Evolutionary conservation across 2,329 filamentous ascomycete species (phyloP).

Genomic region (Pestalotiopsis sp.): DNA sequence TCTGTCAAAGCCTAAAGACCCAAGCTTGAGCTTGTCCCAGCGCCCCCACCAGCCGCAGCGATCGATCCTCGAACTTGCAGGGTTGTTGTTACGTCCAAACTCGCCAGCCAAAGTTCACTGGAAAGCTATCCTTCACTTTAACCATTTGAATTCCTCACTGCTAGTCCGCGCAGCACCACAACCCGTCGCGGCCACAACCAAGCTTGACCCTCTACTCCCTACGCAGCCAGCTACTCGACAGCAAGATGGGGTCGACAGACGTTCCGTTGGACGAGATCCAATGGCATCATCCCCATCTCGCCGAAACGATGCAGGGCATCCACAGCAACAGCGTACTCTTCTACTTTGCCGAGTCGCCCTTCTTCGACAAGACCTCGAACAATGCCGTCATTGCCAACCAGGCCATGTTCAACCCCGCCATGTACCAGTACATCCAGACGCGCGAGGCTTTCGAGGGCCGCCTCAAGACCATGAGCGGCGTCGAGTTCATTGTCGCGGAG

Average conservation of each 20-base stretch:
- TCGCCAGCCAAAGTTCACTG: not conserved
- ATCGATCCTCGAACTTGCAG: not conserved
- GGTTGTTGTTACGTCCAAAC: not conserved
- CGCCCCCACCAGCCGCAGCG: not conserved
- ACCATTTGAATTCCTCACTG: not conserved
- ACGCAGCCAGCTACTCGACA: not conserved
- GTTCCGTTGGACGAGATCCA: constrained; percentile 66
- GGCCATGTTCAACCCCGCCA: constrained; percentile 61
- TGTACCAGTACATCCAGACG: constrained; percentile 60
- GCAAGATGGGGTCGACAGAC: constrained; percentile 22
- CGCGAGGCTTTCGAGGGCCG: constrained; percentile 66
- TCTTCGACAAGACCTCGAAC: constrained; percentile 69
- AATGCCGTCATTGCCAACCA: constrained; percentile 66
- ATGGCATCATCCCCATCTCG: constrained; percentile 58
- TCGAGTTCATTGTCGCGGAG: constrained; percentile 69
- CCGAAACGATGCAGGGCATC: constrained; percentile 57
- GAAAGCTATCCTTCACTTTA: not conserved
- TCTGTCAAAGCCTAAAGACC: not conserved
- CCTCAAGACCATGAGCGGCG: constrained; percentile 64
- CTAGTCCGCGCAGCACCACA: not conserved
- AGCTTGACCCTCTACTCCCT: not conserved
- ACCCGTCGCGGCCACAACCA: not conserved
- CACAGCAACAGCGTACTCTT: constrained; percentile 68
- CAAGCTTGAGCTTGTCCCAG: not conserved
- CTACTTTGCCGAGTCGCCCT: constrained; percentile 70